Base-by-base conservation (phyloP, 768 basidiomycete species). In the Trametes meyenii region DNA sequence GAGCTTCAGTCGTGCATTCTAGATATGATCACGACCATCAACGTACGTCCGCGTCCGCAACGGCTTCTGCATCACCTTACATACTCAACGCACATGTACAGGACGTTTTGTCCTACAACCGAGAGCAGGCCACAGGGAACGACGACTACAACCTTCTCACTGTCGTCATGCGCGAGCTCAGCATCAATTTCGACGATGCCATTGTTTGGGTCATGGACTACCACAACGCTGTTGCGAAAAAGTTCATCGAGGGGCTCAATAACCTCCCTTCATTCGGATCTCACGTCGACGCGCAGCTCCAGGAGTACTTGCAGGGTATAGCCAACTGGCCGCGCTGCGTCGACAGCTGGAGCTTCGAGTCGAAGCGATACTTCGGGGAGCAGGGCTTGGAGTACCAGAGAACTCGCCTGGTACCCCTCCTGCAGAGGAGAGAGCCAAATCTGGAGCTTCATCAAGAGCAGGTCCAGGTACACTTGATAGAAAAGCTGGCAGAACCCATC, bases 11-110 rank as follows among this genome's bases (percentile, higher is more conserved):
- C 76, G 68, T 80, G 81, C 10, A 83, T 82, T 17, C 78, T 78
- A 36, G 88, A 90, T 68, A 75, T 86, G 59, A 81, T 89, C 53
- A 84, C 83, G 69, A 85, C 83, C 82, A 75, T 85, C 26, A 89
- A 89, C 70, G 87, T 88, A 62, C 67, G 82, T 73, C 29, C 29
- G 8, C 67, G 82, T 73, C 29, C 29, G 8, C 29, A 3, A 33
- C 29, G 29, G 8, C 29, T 3, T 33, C 29, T 33, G 8, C 29
- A 33, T 33, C 29, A 8, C 14, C 16, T 12, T 24, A 1, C 2
- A 2, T 36, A 17, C 55, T 50, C 29, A 48, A 33, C 8, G 29
- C 12, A 12, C 12, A 11, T 23, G 3, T 5, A 4, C 54, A 74
- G 72, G 73, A 74, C 56, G 44, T 74, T 19, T 38, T 49, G 24